These are phyloP conservation scores for Juncus effusus DNA, from an alignment of 176 grass and related monocot genomes.

Conservation along the genomic window DNA sequence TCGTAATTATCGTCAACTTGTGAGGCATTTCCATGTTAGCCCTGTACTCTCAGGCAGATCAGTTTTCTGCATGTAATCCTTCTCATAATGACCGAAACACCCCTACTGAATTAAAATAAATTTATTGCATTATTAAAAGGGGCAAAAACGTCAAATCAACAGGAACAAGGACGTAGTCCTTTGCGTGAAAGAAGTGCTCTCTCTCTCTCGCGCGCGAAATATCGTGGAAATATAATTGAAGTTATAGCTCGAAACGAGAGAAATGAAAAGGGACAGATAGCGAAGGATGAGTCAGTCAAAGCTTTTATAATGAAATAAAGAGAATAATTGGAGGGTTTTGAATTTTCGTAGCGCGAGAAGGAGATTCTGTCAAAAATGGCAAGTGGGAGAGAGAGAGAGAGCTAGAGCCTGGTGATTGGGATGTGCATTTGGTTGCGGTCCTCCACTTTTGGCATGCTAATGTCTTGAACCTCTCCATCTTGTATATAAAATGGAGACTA, in stretches of 20 bases:
- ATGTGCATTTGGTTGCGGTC: conserved; percentile 11
- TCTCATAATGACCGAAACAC: conserved; percentile 32
- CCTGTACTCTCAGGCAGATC: conserved; percentile 10
- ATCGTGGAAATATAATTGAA: not conserved
- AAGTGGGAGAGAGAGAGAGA: conserved; percentile 6
- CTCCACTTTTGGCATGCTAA: conserved; percentile 1
- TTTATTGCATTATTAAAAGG: not conserved
- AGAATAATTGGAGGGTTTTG: not conserved
- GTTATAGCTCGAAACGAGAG: not conserved
- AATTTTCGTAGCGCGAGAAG: conserved; percentile 6
- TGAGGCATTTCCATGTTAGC: not conserved
- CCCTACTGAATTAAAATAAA: conserved; percentile 9
- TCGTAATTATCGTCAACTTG: conserved; percentile 1
- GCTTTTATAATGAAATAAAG: conserved; percentile 9
- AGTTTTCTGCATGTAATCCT: conserved; percentile 25
- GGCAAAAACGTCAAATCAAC: conserved; percentile 34
- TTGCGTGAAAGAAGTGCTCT: conserved; percentile 32
- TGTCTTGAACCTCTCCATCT: conserved; percentile 5
- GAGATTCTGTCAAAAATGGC: not conserved
- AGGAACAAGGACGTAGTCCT: conserved; percentile 42
- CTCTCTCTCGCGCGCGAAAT: not conserved
- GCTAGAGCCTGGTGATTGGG: conserved; percentile 1
- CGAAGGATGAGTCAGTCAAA: conserved; percentile 23
- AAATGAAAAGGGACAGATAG: conserved; percentile 12
- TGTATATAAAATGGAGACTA: not conserved